Percentiles rank a stretch among this genome's conserved stretches.
phyloP scores from a whole-genome alignment of 2,329 filamentous ascomycete genomes.

The Epichloe baconii region DNA sequence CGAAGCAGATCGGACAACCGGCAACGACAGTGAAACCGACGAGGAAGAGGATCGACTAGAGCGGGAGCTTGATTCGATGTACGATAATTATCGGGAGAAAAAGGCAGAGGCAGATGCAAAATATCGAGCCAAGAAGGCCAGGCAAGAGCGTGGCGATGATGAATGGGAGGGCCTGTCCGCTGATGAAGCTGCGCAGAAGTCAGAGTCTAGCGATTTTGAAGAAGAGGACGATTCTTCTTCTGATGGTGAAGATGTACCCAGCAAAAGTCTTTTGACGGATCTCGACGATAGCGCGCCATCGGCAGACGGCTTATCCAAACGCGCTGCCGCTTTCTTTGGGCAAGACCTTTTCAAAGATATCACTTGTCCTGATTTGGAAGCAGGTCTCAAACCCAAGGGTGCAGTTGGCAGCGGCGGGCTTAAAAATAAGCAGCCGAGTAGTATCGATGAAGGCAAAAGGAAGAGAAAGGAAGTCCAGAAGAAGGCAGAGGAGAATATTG shows the following conservation, averaged over 20 bases:
- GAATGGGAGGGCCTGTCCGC: slow-evolving; percentile 87
- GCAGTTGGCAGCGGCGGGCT: slow-evolving; percentile 12
- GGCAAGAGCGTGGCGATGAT: slow-evolving; percentile 68
- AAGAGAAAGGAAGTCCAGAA: slow-evolving; percentile 13
- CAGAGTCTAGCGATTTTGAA: slow-evolving; percentile 42
- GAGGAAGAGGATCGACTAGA: slow-evolving; percentile 75
- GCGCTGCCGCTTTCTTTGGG: slow-evolving; percentile 80
- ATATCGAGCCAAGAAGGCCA: slow-evolving; percentile 76
- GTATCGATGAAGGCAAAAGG: neutral
- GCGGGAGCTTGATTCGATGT: slow-evolving; percentile 73
- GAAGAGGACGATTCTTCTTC: slow-evolving; percentile 33
- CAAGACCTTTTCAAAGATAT: slow-evolving; percentile 81
- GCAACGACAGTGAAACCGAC: slow-evolving; percentile 53
- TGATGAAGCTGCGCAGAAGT: slow-evolving; percentile 41
- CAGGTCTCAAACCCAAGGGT: slow-evolving; percentile 23
- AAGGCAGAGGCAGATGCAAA: slow-evolving; percentile 75
- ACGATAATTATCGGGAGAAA: slow-evolving; percentile 70
- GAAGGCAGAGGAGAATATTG: slow-evolving; percentile 2
- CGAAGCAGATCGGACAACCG: slow-evolving; percentile 39
- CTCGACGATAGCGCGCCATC: slow-evolving; percentile 30
- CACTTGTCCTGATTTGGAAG: slow-evolving; percentile 31
- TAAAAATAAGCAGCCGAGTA: neutral
- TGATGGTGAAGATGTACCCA: slow-evolving; percentile 17
- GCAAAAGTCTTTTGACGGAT: slow-evolving; percentile 22
- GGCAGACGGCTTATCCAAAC: slow-evolving; percentile 53